Evolutionary conservation across 306 rosid species (phyloP).

Genomic region (Quercus wislizeni): DNA sequence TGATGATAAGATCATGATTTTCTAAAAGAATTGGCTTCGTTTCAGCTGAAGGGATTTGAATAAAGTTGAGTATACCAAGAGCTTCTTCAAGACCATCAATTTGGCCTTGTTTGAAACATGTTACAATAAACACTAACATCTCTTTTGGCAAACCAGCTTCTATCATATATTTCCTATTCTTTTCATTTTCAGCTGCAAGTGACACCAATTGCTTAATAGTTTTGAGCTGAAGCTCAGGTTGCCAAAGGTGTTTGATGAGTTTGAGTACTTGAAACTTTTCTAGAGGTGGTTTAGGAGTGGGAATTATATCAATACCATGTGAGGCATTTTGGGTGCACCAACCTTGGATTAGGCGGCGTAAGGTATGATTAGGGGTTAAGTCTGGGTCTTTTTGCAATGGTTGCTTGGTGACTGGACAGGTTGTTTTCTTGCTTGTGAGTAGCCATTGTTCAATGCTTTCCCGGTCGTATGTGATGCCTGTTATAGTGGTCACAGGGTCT

Average conservation of each 20-base stretch:
- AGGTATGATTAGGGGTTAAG: conserved; percentile 65
- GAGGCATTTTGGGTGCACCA: conserved; percentile 62
- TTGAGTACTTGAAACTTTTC: conserved; percentile 36
- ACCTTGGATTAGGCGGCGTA: conserved; percentile 65
- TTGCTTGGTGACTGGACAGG: conserved; percentile 64
- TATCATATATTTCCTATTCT: conserved; percentile 42
- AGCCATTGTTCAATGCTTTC: conserved; percentile 77
- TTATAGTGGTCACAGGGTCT: conserved; percentile 66
- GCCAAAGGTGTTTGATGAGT: conserved; percentile 35
- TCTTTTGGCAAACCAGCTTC: conserved; percentile 47
- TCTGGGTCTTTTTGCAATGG: conserved; percentile 39
- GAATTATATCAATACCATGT: conserved; percentile 45
- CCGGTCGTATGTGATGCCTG: conserved; percentile 81
- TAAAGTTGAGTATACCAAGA: conserved; percentile 36
- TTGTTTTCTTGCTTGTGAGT: conserved; percentile 33
- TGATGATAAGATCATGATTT: conserved; percentile 23
- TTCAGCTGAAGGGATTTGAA: conserved; percentile 33
- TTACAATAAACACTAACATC: conserved; percentile 35
- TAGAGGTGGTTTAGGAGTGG: conserved; percentile 60
- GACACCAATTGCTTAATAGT: conserved; percentile 34
- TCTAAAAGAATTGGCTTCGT: conserved; percentile 10
- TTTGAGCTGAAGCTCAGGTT: conserved; percentile 27
- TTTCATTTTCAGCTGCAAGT: conserved; percentile 39
- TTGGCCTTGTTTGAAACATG: conserved; percentile 17
- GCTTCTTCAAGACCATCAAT: conserved; percentile 54